Evolutionary conservation across 1,284 basidiomycete species (phyloP), one percentile per base, ranked within the genome.

Genomic region (Earliella scabrosa): DNA sequence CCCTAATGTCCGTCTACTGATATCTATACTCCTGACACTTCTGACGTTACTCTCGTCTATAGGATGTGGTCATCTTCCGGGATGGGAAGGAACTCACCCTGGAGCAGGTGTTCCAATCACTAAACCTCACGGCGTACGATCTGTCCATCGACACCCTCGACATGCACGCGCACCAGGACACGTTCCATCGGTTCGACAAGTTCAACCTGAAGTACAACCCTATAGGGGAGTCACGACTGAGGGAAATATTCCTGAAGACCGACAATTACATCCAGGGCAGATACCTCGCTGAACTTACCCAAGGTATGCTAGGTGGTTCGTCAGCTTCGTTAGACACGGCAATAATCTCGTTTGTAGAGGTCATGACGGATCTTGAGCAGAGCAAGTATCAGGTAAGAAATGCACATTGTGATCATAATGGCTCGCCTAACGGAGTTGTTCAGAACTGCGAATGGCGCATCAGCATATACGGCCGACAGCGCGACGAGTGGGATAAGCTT

Each of bases 201-300:
- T 97, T 96, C 75, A 97, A 97, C 68, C 73, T 93, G 39, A 93
- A 95, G 75, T 96, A 96, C 70, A 96, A 96, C 66, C 93, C 93
- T 0, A 93, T 97, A 60, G 97, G 97, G 55, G 96, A 98, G 74
- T 97, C 94, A 18, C 82, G 97, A 54, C 76, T 99, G 61, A 81
- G 97, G 52, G 97, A 99, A 73, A 99, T 99, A 66, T 99, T 99
- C 78, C 75, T 99, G 63, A 99, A 99, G 79, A 98, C 97, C 1
- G 97, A 99, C 74, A 99, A 99, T 69, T 86, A 87, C 63, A 92
- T 97, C 41, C 73, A 93, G 66, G 97, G 97, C 1, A 81, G 89
- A 44, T 99, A 99, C 71, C 81, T 99, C 24, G 97, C 97, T 7
- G 97, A 99, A 71, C 77, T 99, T 45, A 98, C 96, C 0, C 86